Base-by-base conservation (phyloP, 208 protist species). In the Porcisia hertigi region DNA sequence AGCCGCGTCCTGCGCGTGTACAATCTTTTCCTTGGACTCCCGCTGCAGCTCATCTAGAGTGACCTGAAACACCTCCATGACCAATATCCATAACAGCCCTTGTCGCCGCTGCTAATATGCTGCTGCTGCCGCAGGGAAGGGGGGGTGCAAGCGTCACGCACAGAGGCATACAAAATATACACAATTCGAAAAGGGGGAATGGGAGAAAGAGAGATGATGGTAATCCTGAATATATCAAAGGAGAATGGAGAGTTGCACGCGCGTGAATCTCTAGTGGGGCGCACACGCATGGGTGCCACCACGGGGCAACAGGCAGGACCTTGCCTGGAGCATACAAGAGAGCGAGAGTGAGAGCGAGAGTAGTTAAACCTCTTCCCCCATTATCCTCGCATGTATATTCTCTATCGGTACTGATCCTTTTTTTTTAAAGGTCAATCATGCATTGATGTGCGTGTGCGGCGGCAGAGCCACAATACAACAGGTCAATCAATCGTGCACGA, bases 11-110 rank as follows among this genome's bases (percentile, higher is more conserved):
- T 84, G 79, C 55, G 64, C 80, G 9, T 72, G 67, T 20, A 73
- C 73, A 39, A 96, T 96, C 30, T 87, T 84, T 75, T 96, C 89
- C 62, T 92, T 89, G 20, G 88, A 93, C 77, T 96, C 88, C 57
- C 83, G 80, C 60, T 86, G 52, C 65, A 96, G 83, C 3, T 66
- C 71, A 62, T 88, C 79, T 8, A 96, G 77, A 9, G 71, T 79
- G 1, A 18, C 47, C 60, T 91, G 81, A 69, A 94, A 84, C 5
- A 39, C 71, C 23, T 95, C 87, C 91, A 95, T 94, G 11, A n/a
- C 45, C 8, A 43, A 71, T 23, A 55, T 55, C 41, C 14, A 43
- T 57, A 2, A n/a, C 12, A 66, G 39, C 45, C 7, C 7, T 49
- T 12, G 45, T 9, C 9, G 45, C 45, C 45, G 9, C 45, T 49